phyloP scores from a whole-genome alignment of 164 flowering plant genomes.

The Tetracentron sinense region DNA sequence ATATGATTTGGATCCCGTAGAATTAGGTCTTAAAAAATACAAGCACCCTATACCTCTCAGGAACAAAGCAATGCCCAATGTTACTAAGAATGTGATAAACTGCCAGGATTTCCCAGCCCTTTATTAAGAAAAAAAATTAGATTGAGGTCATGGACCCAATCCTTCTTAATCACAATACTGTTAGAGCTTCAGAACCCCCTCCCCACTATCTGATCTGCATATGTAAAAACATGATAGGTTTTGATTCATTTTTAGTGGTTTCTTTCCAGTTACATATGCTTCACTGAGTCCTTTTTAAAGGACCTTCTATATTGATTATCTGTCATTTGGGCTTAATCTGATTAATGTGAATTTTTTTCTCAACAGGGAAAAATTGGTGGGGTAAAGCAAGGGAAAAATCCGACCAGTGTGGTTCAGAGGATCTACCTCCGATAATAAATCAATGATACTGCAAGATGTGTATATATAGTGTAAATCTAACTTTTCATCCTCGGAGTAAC shows the following conservation, averaged over 20 bases:
- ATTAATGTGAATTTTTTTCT: neutral
- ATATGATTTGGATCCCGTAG: neutral
- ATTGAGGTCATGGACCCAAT: no score
- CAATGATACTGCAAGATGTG: conserved; percentile 3
- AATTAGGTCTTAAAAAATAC: neutral
- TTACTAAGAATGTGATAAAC: no score
- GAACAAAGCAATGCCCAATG: no score
- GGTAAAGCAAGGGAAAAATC: conserved; percentile 10
- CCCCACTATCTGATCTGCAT: neutral
- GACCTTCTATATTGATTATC: neutral
- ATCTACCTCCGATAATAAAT: conserved; percentile 19
- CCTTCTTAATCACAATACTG: no score
- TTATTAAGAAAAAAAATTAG: no score
- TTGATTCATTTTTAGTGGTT: neutral
- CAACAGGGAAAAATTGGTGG: conserved; percentile 20
- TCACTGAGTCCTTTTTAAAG: neutral
- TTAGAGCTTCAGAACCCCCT: no score
- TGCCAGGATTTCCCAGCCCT: no score
- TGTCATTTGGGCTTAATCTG: neutral
- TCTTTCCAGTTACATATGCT: neutral
- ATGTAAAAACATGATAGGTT: neutral
- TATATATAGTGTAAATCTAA: neutral
- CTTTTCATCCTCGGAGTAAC: no score
- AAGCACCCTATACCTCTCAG: no score
- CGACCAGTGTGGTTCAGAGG: conserved; percentile 13